Evolutionary conservation across 2,329 filamentous ascomycete species (phyloP), one percentile per base, ranked within the genome.

Genomic region (Colletotrichum caudatum): DNA sequence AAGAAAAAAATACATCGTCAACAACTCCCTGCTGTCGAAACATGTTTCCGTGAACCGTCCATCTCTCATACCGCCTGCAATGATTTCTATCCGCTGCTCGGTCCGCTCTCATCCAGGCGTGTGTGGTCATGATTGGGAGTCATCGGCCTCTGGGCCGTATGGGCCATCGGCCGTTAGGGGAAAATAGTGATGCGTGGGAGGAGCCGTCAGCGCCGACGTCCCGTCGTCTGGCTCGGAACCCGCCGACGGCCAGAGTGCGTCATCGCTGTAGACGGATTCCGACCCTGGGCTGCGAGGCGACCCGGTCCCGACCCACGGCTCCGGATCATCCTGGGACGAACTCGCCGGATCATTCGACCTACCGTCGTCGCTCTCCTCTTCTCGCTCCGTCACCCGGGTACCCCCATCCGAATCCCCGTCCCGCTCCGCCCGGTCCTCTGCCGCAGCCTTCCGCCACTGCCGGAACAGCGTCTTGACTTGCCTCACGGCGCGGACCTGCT

Each of bases 381-480:
- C 53, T 56, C 33, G 5, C 33, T 12, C 18, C 4, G 53, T 20
- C 11, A 35, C 12, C 33, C 33, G 11, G 33, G 16, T 20, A 14
- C 29, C 59, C 16, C 35, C 44, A 5, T 39, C 29, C 56, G n/a
- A 26, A 6, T 5, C 14, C 26, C 6, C 23, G 26, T 37, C 46
- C 14, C 12, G 33, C 20, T 41, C 46, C 16, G 12, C 20, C 3
- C 3, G 39, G 23, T 8, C 14, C n/a, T 41, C 60, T 23, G 16
- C 46, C 46, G 46, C 48, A 11, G 35, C 46, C 18, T 51, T 51
- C 7, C 35, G 60, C 68, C 68, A 71, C 12, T 35, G 39, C 26
- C 50, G 48, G 50, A 67, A 67, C 7, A 41, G 54, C 20, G 46
- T 29, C 14, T 48, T 61, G 9, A 61, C 64, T 5, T 54, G 48